Conservation (phyloP, 495 filamentous ascomycete genomes). For the Penicillium waksmanii region DNA sequence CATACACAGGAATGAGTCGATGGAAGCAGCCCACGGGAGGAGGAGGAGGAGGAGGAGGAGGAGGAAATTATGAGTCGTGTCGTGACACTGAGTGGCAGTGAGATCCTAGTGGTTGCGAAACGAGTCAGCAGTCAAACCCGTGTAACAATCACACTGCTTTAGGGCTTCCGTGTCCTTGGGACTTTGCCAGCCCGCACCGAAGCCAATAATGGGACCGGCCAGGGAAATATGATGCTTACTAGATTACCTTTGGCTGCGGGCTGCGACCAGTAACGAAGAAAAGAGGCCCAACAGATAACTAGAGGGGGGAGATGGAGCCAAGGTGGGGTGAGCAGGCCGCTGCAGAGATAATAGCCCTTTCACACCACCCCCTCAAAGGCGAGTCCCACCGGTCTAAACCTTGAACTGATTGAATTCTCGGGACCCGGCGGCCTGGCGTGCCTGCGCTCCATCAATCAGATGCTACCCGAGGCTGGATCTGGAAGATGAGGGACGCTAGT, state of each 20-base stretch:
- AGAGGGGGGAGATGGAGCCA: constrained; percentile 9
- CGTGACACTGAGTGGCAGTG: constrained; percentile 16
- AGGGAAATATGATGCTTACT: constrained; percentile 28
- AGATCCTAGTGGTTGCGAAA: constrained; percentile 34
- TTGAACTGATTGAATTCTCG: constrained; percentile 25
- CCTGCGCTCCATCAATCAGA: constrained; percentile 28
- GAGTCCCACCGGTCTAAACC: constrained; percentile 25
- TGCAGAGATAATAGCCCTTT: constrained; percentile 14
- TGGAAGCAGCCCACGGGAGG: constrained; percentile 6
- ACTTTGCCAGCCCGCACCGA: constrained; percentile 9
- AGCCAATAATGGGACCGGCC: constrained; percentile 16
- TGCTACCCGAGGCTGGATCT: constrained; percentile 27
- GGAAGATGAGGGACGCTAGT: constrained; percentile 20
- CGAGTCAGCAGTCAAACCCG: constrained; percentile 34
- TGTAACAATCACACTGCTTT: constrained; percentile 38
- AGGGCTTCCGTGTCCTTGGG: constrained; percentile 31
- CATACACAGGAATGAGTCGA: background rate
- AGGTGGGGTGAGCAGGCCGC: constrained; percentile 10
- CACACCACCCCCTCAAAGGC: constrained; percentile 4
- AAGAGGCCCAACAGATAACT: constrained; percentile 1
- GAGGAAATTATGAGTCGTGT: constrained; percentile 16
- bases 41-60: constrained; percentile 10
- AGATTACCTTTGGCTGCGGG: constrained; percentile 10
- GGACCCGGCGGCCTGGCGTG: constrained; percentile 15
- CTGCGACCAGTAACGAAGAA: constrained; percentile 8